Conservation (phyloP, 768 basidiomycete genomes). For the Russula sp. region DNA sequence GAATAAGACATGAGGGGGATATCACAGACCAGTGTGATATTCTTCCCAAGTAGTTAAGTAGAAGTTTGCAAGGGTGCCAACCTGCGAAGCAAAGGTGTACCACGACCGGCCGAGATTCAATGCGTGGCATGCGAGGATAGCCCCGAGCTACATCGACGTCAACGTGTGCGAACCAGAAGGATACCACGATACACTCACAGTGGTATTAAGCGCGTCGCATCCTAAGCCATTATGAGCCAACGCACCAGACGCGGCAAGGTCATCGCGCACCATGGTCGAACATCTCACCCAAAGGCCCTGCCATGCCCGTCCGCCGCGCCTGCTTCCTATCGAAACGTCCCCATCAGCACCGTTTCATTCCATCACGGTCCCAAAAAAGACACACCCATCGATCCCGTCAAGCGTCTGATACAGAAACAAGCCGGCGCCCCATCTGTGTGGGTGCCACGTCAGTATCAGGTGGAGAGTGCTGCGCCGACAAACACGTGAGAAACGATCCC, state of each 20-base stretch:
- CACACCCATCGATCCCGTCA: constrained; percentile 83
- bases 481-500: neutral
- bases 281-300: constrained; percentile 95
- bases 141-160: constrained; percentile 59
- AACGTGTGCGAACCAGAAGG: neutral
- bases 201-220: constrained; percentile 93
- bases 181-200: constrained; percentile 40
- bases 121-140: constrained; percentile 73
- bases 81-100: constrained; percentile 92
- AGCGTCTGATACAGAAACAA: constrained; percentile 89
- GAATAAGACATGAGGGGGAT: neutral
- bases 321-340: constrained; percentile 63
- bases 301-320: constrained; percentile 92
- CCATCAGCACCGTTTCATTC: neutral
- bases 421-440: constrained; percentile 72
- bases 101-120: constrained; percentile 90
- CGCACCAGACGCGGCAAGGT: neutral
- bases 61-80: constrained; percentile 61
- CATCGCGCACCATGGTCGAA: constrained; percentile 82
- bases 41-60: constrained; percentile 77
- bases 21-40: constrained; percentile 69
- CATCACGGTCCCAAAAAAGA: constrained; percentile 12
- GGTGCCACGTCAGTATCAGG: neutral
- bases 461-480: neutral
- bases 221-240: constrained; percentile 36